Evolutionary conservation across 2,329 filamentous ascomycete species (phyloP).

Genomic region (Triangularia verruculosa): DNA sequence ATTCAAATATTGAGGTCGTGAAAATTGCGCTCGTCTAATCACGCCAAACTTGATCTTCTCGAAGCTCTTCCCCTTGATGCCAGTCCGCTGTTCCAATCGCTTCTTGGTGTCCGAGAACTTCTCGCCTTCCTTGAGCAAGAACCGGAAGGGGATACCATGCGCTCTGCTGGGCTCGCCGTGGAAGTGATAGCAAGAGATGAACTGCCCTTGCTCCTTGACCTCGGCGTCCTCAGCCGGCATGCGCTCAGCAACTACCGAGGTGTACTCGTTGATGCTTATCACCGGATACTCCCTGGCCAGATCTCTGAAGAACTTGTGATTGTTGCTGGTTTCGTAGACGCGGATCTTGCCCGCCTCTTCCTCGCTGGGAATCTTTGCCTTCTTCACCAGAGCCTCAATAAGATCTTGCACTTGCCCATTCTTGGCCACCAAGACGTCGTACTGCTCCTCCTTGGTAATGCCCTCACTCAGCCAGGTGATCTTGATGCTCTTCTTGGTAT

Average conservation of each 20-base stretch:
- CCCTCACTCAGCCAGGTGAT: constrained; percentile 85
- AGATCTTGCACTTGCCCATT: constrained; percentile 78
- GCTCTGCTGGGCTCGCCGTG: constrained; percentile 81
- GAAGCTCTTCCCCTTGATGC: constrained; percentile 95
- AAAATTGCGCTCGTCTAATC: constrained; percentile 67
- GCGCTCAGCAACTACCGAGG: constrained; percentile 75
- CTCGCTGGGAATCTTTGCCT: constrained; percentile 75
- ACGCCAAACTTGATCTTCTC: constrained; percentile 98
- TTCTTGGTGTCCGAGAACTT: constrained; percentile 89
- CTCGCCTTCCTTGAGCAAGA: constrained; percentile 80
- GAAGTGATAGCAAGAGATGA: constrained; percentile 85
- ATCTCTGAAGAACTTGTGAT: constrained; percentile 77
- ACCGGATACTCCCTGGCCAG: constrained; percentile 69
- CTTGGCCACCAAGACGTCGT: constrained; percentile 84
- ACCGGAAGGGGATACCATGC: constrained; percentile 89
- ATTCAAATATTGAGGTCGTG: constrained; percentile 76
- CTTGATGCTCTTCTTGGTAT: constrained; percentile 86
- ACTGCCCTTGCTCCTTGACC: constrained; percentile 48
- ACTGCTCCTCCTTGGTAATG: constrained; percentile 82
- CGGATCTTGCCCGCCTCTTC: constrained; percentile 65
- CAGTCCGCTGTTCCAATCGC: constrained; percentile 86
- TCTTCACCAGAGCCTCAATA: constrained; percentile 72
- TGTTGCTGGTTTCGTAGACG: constrained; percentile 77
- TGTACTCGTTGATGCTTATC: constrained; percentile 82
- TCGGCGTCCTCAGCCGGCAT: constrained; percentile 71